A percentile compares a stretch with the other conserved stretches of the same genome.
Evolutionary conservation across 495 filamentous ascomycete genomes (phyloP).

Genomic region (Hypoxylon trugodes): DNA sequence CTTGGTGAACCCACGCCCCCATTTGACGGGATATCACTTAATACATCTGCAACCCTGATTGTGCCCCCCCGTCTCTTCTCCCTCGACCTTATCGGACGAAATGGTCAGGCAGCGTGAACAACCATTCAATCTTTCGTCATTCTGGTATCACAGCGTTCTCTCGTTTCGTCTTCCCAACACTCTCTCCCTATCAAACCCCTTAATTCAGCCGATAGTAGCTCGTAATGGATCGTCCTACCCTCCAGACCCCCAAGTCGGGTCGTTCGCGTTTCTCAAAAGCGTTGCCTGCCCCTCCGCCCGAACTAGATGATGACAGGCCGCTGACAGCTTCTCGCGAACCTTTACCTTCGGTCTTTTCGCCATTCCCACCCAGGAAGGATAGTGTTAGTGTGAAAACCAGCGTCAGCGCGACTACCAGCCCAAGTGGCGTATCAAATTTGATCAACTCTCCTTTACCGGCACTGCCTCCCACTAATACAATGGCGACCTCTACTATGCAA

Average conservation of each 20-base stretch:
- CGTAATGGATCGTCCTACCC: slow-evolving; percentile 37
- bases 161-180: slow-evolving; percentile 23
- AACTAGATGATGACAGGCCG: slow-evolving; percentile 24
- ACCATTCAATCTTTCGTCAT: slow-evolving; percentile 22
- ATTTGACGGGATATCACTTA: slow-evolving; percentile 34
- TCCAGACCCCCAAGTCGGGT: slow-evolving; percentile 39
- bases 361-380: slow-evolving; percentile 40
- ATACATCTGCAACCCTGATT: slow-evolving; percentile 40
- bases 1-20: slow-evolving; percentile 34
- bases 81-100: slow-evolving; percentile 40
- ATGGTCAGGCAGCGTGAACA: slow-evolving; percentile 25
- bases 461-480: slow-evolving; percentile 25
- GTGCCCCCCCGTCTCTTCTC: slow-evolving; percentile 34
- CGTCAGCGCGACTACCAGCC: slow-evolving; percentile 7
- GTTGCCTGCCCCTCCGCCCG: slow-evolving; percentile 42
- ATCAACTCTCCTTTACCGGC: slow-evolving; percentile 33
- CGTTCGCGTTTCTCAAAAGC: slow-evolving; percentile 50
- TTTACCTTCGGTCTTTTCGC: slow-evolving; percentile 29
- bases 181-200: slow-evolving; percentile 28
- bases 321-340: slow-evolving; percentile 29
- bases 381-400: slow-evolving; percentile 29
- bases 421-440: slow-evolving; percentile 22
- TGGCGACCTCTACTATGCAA: slow-evolving; percentile 19
- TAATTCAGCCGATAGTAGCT: slow-evolving; percentile 31
- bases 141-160: slow-evolving; percentile 36